A percentile compares a stretch with the other conserved stretches of the same genome.
Conservation (phyloP, 129 eudicot genomes). For the Pulicaria dysenterica region DNA sequence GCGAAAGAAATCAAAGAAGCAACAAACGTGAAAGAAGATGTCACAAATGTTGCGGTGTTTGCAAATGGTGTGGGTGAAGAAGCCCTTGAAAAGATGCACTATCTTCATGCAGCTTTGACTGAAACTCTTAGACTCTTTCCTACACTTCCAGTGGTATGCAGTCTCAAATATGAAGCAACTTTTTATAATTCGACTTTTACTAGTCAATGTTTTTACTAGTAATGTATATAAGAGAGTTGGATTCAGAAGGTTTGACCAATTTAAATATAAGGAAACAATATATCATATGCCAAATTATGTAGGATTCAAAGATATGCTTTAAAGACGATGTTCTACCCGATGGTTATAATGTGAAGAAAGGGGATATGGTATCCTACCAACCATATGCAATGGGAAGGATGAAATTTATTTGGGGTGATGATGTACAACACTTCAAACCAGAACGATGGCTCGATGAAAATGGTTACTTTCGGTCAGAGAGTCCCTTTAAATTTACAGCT, state of each 20-base stretch:
- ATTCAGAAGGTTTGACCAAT: too few relatives aligned
- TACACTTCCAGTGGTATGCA: conserved; percentile 55
- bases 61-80: conserved; percentile 42
- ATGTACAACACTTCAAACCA: conserved; percentile 20
- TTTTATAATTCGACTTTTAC: too few relatives aligned
- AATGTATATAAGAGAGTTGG: too few relatives aligned
- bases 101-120: conserved; percentile 36
- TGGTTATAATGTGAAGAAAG: conserved; percentile 18
- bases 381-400: background rate
- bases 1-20: conserved; percentile 38
- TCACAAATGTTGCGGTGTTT: conserved; percentile 29
- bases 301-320: conserved; percentile 60
- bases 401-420: background rate
- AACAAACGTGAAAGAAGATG: conserved; percentile 4
- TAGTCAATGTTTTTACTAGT: too few relatives aligned
- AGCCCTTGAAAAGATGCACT: conserved; percentile 35
- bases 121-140: conserved; percentile 38
- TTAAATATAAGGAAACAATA: too few relatives aligned
- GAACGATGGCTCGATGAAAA: background rate
- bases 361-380: background rate
- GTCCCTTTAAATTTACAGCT: background rate
- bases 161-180: background rate
- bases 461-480: background rate
- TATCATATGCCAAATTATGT: background rate
- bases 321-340: conserved; percentile 61